These are phyloP conservation scores for Pyrenopolyporus hunteri DNA, from an alignment of 495 filamentous ascomycete genomes.

Conservation along the genomic window DNA sequence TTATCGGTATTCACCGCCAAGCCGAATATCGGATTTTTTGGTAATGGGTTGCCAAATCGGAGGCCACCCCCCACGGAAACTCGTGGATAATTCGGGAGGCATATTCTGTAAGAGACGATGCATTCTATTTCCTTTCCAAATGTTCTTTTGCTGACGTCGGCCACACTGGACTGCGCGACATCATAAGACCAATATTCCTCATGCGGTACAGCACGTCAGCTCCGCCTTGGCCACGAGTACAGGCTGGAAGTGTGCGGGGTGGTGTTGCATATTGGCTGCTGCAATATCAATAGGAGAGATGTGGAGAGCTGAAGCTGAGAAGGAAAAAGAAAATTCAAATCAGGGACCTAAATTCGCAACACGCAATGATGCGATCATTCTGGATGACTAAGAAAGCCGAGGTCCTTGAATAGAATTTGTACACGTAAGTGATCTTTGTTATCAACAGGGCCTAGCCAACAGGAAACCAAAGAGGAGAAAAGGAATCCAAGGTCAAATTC, in stretches of 20 bases:
- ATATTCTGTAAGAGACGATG: background rate
- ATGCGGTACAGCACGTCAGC: conserved; percentile 26
- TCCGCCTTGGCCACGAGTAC: conserved; percentile 13
- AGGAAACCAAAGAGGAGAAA: background rate
- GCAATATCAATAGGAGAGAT: conserved; percentile 17
- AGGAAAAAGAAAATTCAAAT: conserved; percentile 1
- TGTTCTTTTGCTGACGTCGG: conserved; percentile 2
- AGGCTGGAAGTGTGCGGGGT: conserved; percentile 18
- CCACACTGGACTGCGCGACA: conserved; percentile 3
- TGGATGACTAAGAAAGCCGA: conserved; percentile 14
- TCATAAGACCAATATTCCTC: conserved; percentile 21
- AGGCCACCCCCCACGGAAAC: conserved; percentile 27
- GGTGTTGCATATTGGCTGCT: conserved; percentile 21
- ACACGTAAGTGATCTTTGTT: background rate
- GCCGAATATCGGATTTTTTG: background rate
- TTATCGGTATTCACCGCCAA: conserved; percentile 35
- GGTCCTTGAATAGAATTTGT: conserved; percentile 5
- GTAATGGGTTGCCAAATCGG: conserved; percentile 22
- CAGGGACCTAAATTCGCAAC: conserved; percentile 18
- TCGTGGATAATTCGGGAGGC: conserved; percentile 34
- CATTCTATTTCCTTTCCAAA: conserved; percentile 12
- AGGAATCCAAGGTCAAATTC: background rate
- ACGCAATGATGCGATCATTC: conserved; percentile 28
- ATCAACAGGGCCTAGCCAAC: conserved; percentile 4
- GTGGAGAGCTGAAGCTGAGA: conserved; percentile 26